Evolutionary conservation across 768 basidiomycete species (phyloP).

Genomic region (Gyrodon lividus): DNA sequence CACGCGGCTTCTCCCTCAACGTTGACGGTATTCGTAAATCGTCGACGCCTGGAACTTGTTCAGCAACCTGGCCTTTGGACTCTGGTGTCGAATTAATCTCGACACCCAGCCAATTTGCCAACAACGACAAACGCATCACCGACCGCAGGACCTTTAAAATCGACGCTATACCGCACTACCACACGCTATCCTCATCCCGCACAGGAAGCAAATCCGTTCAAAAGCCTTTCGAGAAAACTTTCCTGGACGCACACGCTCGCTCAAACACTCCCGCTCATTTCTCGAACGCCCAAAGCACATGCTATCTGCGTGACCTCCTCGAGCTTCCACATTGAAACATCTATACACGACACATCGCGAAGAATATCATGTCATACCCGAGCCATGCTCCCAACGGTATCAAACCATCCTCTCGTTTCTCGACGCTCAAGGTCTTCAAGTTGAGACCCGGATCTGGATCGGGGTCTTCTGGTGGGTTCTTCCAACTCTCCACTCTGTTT

Average conservation of each 20-base stretch:
- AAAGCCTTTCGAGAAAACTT: neutral
- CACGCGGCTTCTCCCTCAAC: neutral
- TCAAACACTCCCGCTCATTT: neutral
- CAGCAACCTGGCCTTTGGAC: neutral
- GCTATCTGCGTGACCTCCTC: neutral
- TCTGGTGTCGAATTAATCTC: neutral
- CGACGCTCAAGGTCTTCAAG: conserved; percentile 44
- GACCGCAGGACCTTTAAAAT: neutral
- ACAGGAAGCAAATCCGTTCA: neutral
- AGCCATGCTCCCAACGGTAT: conserved; percentile 8
- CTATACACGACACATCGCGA: neutral
- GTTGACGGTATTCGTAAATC: neutral
- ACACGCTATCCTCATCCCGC: neutral
- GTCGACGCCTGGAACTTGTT: neutral
- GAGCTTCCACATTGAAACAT: neutral
- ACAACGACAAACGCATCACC: neutral
- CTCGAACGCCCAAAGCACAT: neutral
- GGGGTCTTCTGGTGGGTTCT: neutral
- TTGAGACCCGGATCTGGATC: conserved; percentile 21
- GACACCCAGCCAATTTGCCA: neutral
- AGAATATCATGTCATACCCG: conserved; percentile 8
- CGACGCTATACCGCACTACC: no score
- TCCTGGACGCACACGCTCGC: neutral
- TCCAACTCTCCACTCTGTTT: neutral
- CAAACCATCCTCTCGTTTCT: conserved; percentile 38